phyloP scores from a whole-genome alignment of 345 rosid genomes.

The Turnera subulata region DNA sequence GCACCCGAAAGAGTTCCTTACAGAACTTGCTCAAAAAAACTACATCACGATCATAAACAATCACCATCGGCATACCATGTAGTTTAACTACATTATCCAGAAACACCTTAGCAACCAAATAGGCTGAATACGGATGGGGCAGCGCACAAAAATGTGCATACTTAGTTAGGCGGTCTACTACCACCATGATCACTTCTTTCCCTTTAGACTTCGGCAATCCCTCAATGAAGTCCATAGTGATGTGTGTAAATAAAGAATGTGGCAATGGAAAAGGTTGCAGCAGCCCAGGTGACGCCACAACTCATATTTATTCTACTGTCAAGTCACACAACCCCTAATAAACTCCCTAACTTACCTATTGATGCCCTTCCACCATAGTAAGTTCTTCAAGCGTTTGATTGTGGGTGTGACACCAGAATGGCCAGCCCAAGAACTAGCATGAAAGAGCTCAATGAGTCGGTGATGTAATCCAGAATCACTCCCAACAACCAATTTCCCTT shows the following conservation, averaged over 20 bases:
- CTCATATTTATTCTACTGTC: background rate
- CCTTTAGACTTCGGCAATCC: background rate
- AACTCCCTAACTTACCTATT: background rate
- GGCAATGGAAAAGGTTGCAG: background rate
- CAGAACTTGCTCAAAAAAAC: too few species aligned
- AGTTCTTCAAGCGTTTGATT: background rate
- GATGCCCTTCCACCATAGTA: background rate
- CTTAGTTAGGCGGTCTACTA: background rate
- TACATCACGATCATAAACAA: too few species aligned
- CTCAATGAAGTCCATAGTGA: background rate
- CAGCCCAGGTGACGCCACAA: background rate
- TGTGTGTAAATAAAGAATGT: background rate
- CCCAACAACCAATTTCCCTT: background rate
- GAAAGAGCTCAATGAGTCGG: background rate
- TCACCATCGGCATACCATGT: too few species aligned
- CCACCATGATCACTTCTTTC: background rate
- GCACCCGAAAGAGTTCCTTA: too few species aligned
- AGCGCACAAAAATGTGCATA: background rate
- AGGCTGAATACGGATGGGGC: too few species aligned
- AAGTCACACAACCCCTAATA: background rate
- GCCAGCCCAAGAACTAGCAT: background rate
- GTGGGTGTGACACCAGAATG: background rate
- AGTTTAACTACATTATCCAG: too few species aligned
- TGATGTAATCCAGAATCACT: conserved; percentile 2
- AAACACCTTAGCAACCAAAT: too few species aligned